phyloP scores from a whole-genome alignment of 78 protist species.

The Thecamonas trahens region DNA sequence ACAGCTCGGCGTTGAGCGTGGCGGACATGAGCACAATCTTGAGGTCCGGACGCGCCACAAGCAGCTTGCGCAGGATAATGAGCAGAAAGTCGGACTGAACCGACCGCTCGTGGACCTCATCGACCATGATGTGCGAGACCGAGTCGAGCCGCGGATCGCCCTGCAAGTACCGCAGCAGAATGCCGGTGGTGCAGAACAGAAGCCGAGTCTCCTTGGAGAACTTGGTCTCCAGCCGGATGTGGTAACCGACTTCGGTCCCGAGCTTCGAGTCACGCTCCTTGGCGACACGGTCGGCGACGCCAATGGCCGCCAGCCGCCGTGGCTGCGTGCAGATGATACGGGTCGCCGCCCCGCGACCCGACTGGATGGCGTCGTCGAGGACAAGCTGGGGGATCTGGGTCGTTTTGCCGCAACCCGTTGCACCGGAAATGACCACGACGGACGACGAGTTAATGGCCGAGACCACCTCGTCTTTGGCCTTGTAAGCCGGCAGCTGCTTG shows the following conservation, averaged over 20 bases:
- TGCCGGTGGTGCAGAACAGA: constrained; percentile 75
- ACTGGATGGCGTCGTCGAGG: constrained; percentile 31
- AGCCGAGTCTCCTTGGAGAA: constrained; percentile 36
- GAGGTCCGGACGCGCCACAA: not conserved
- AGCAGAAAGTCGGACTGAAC: constrained; percentile 75
- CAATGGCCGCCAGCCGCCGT: constrained; percentile 60
- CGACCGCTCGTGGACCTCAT: constrained; percentile 84
- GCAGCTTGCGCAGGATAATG: constrained; percentile 27
- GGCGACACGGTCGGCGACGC: constrained; percentile 75
- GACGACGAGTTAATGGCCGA: no score
- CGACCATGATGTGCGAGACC: constrained; percentile 49
- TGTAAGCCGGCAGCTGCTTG: no score
- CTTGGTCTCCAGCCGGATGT: constrained; percentile 27
- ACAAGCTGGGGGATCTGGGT: constrained; percentile 77
- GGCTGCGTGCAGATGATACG: constrained; percentile 63
- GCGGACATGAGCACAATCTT: constrained; percentile 70
- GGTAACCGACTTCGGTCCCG: constrained; percentile 53
- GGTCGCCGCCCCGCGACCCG: not conserved
- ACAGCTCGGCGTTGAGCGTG: constrained; percentile 53
- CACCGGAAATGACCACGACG: constrained; percentile 19
- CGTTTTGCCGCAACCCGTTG: constrained; percentile 72
- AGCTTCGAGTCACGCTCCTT: constrained; percentile 41
- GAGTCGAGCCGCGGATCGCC: constrained; percentile 2
- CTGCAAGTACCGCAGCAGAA: constrained; percentile 63
- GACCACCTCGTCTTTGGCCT: no score